Percentiles rank a stretch among this genome's conserved stretches.
Conservation (phyloP, 805 yeast species). For the Millerago galiae region DNA sequence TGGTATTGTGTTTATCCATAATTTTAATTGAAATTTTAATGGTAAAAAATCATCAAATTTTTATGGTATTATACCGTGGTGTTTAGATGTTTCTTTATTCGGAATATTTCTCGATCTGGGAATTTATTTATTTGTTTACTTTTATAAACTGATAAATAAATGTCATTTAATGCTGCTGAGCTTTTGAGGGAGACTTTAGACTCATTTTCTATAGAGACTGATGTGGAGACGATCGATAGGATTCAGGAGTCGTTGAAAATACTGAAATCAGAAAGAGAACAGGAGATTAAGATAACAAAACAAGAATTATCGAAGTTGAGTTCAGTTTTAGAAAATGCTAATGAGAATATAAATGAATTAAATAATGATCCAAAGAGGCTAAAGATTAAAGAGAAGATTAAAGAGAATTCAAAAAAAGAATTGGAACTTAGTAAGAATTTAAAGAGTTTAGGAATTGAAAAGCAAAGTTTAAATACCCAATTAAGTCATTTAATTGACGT, state of each 20-base stretch:
- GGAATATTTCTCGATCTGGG: no score
- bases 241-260: conserved; percentile 33
- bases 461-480: conserved; percentile 32
- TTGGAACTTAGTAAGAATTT: conserved; percentile 46
- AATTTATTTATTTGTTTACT: no score
- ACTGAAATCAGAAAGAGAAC: conserved; percentile 27
- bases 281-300: conserved; percentile 18
- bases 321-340: conserved; percentile 11
- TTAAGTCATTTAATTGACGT: conserved; percentile 33
- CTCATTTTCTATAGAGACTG: conserved; percentile 47
- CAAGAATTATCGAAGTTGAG: conserved; percentile 17
- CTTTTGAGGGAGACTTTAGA: conserved; percentile 38
- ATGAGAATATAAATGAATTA: conserved; percentile 18
- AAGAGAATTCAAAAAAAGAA: conserved; percentile 37
- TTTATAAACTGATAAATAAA: no score
- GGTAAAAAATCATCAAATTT: no score
- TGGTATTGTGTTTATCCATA: conserved; percentile 24
- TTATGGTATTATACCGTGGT: no score
- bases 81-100: no score
- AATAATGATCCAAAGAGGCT: conserved; percentile 25
- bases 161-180: conserved; percentile 12
- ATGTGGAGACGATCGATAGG: conserved; percentile 38
- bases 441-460: conserved; percentile 40
- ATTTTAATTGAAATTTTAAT: no score
- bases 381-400: conserved; percentile 27